Base-by-base conservation (phyloP, 2,329 filamentous ascomycete species). In the Pseudogymnoascus sp. region DNA sequence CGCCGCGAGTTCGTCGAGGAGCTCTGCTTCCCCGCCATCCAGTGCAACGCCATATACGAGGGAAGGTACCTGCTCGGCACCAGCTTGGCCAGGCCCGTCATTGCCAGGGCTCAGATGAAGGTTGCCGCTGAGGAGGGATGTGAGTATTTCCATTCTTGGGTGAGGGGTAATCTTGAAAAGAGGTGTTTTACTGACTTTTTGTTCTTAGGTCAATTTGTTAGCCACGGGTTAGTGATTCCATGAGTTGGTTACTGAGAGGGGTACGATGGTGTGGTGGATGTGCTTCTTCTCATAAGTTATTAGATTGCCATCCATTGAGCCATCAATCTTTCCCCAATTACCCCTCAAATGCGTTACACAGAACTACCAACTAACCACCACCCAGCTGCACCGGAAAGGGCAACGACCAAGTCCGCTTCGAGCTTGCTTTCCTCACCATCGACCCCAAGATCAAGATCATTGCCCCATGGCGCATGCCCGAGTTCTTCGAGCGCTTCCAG, bases 1-100 rank as follows among this genome's bases (percentile, higher is more conserved):
- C 84, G 86, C 71, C 81, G 81, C 69, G 88, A 91, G 76, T 93
- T 95, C 72, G 84, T 95, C 68, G 88, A 92, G 70, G 84, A 93
- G 79, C 82, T 95, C 49, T 88, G 88, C 80, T 93, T 88, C 83
- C 87, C 84, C 61, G 90, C 90, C 66, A 84, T 95, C 67, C 88
- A 91, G 76, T 90, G 86, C 75, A 86, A 87, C 68, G 85, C 84
- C 66, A 84, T 86, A 74, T 88, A 87, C 74, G 85, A 91, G 79
- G 86, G 87, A 72, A 78, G 81, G 67, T 86, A 86, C 77, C 79
- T 85, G 56, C 79, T 86, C 66, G 84, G 84, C 65, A 88, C 85
- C 62, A 80, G 79, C 46, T 80, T 90, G 65, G 88, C 88, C 66
- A 84, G 87, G 63, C 88, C 88, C 43, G 83, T 89, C 74, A 90